Base-by-base conservation (phyloP, 176 grass and related monocot genomes). In the Saccharum spontaneum region DNA sequence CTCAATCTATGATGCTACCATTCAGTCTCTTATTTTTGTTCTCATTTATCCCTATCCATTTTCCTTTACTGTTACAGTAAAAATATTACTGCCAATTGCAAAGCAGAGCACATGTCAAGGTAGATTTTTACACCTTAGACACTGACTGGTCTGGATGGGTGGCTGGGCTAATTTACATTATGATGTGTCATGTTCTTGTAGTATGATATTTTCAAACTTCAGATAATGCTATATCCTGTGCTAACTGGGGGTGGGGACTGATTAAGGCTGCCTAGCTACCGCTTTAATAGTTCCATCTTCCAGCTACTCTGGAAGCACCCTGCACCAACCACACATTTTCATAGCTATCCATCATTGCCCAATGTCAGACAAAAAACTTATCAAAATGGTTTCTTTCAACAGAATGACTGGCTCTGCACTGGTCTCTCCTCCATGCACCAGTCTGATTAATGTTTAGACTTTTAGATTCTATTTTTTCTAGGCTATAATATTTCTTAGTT, bases 251-350 rank as follows among this genome's bases (percentile, higher is more conserved):
- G 30, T 16, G 76, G 81, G 74, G 71, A 50, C 41, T 20, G 38
- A 90, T 87, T 63, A 87, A 81, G 41, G 34, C 76, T 64, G 44
- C 26, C 76, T 81, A 91, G 60, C 89, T 84, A 84, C 76, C 69
- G 52, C 69, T 80, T 87, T 69, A 81, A 71, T 84, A 71, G 62
- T 79, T 84, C 76, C 70, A 80, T 76, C 50, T 75, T 79, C 68
- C 63, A 84, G 83, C 85, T 79, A 84, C 85, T 75, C 50, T 28
- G 3, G 46, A 82, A 79, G 49, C 46, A 6, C 84, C 80, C 40
- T 75, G n/a, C 30, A 82, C 69, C 75, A 87, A 80, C 82, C 62
- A 63, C 33, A 71, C 33, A 1, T 84, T 62, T 70, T 61, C 38
- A 38, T 87, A 48, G 71, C 45, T 87, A 74, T 28, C 48, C 57